phyloP scores from a whole-genome alignment of 768 basidiomycete genomes.

The Russula ochroleuca region DNA sequence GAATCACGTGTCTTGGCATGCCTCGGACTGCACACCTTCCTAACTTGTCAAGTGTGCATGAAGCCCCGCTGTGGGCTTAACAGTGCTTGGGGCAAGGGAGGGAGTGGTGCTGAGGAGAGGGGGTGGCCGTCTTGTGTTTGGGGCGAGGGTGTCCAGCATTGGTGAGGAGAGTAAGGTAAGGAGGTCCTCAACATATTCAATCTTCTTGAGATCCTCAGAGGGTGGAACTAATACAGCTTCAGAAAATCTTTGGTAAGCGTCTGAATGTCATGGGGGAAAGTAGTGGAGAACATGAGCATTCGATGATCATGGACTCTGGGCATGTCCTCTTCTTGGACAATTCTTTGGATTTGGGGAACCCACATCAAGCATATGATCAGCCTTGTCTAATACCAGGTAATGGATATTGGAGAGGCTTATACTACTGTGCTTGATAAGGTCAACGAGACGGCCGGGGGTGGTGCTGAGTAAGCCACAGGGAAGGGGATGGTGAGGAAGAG shows the following conservation, averaged over 20 bases:
- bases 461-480: constrained; percentile 97
- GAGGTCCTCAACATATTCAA: constrained; percentile 98
- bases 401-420: constrained; percentile 96
- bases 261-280: constrained; percentile 99
- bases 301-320: constrained; percentile 87
- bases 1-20: no score
- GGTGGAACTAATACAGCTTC: constrained; percentile 96
- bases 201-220: constrained; percentile 99
- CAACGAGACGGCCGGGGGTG: constrained; percentile 96
- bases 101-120: no score
- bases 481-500: no score
- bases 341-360: constrained; percentile 99
- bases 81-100: no score
- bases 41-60: no score
- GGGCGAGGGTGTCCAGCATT: no score
- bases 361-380: constrained; percentile 99
- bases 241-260: constrained; percentile 93
- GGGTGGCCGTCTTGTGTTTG: no score
- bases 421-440: constrained; percentile 95
- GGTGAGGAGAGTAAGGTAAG: no score
- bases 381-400: constrained; percentile 98
- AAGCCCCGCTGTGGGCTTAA: no score
- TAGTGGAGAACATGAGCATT: constrained; percentile 99
- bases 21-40: no score
- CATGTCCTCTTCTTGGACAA: constrained; percentile 99